These are phyloP conservation scores for Botrytis cinerea DNA, from an alignment of 2,329 filamentous ascomycete species.

Conservation along the genomic window DNA sequence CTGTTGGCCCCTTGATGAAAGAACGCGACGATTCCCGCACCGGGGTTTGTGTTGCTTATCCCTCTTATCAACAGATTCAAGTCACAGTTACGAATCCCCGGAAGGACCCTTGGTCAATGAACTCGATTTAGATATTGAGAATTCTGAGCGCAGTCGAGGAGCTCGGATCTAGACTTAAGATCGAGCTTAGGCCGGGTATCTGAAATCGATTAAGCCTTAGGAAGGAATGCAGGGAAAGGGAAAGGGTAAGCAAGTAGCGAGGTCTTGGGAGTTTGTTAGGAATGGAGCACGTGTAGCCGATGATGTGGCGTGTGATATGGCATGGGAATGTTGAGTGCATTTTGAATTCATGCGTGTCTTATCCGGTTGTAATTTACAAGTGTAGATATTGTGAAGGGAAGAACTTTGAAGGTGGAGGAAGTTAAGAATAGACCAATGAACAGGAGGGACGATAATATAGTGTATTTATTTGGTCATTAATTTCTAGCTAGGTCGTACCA, in stretches of 20 bases:
- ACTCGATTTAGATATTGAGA: neutral
- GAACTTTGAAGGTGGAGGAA: neutral
- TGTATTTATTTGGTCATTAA: neutral
- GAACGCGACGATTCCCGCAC: too few species aligned
- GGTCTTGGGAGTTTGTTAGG: neutral
- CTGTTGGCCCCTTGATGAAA: too few species aligned
- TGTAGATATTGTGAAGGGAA: too few species aligned
- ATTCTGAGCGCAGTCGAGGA: neutral
- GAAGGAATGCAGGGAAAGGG: neutral
- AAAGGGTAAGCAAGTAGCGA: neutral
- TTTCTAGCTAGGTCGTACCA: neutral
- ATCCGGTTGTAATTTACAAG: too few species aligned
- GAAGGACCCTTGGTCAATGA: rapidly evolving
- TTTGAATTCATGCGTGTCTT: too few species aligned
- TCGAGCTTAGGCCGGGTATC: neutral
- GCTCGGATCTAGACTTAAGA: neutral
- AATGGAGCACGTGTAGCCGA: too few species aligned
- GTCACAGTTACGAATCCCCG: rapidly evolving
- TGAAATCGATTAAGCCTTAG: rapidly evolving
- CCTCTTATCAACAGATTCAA: neutral
- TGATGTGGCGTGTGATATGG: too few species aligned
- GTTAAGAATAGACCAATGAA: neutral
- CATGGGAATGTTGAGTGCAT: too few species aligned
- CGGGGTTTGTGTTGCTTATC: too few species aligned
- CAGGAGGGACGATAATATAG: neutral